Evolutionary conservation across 139 green algal genomes (phyloP), one percentile per base, ranked within the genome.

Genomic region (Ettlia oleoabundans): DNA sequence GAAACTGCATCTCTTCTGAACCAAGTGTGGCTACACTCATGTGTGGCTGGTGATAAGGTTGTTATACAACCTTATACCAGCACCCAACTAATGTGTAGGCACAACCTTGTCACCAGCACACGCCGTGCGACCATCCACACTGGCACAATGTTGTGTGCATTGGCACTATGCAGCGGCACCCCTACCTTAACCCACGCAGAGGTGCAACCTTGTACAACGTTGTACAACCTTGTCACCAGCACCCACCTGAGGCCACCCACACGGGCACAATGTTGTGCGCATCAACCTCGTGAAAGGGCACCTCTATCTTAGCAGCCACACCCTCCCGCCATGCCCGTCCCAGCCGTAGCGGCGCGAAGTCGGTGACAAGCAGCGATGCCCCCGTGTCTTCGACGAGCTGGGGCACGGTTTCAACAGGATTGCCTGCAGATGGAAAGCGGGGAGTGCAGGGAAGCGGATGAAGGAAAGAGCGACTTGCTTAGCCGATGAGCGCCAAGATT

Each of bases 141-240:
- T 0, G 97, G 97, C 37, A 99, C 93, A 19, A 98, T 86, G 82
- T 98, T 99, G 94, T 99, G 97, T 0, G 97, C 94, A 68, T 99
- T 96, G 80, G 99, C 97, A 86, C 98, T 93, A 51, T 94, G 83
- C 42, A 97, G 84, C 0, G 93, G 93, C 1, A 91, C 77, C 55
- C 71, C 75, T 26, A 81, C 15, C 75, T 58, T 58, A 1, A 4
- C 58, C n/a, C n/a, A n/a, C n/a, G n/a, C n/a, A n/a, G n/a, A n/a
- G n/a, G n/a, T n/a, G n/a, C n/a, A 68, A 68, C 8, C 61, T 68
- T n/a, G 61, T 21, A 19, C 61, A 43, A 15, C n/a, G n/a, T 71
- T 53, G 28, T 19, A 75, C 7, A 15, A 19, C 19, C 28, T 15
- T 63, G 69, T 4, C 62, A 9, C 4, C 28, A 47, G 4, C 32